Evolutionary conservation across 2,329 filamentous ascomycete genomes (phyloP).

Genomic region (Trichophyton mentagrophytes): DNA sequence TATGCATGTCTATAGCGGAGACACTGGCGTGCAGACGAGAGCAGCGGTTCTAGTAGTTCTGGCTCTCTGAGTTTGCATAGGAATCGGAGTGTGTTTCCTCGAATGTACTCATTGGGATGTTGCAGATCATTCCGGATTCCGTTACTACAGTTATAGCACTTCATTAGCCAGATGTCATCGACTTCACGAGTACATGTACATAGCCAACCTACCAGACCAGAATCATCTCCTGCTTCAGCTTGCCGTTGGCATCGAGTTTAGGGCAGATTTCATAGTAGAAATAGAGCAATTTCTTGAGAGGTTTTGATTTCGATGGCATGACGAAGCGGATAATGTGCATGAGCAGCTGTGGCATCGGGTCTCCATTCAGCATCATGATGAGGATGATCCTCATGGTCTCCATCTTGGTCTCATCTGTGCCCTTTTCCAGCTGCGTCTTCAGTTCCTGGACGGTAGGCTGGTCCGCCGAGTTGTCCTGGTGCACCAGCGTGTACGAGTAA

Average conservation of each 20-base stretch:
- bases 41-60: conserved; percentile 88
- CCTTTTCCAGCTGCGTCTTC: conserved; percentile 86
- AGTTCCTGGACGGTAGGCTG: conserved; percentile 82
- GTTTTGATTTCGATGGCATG: conserved; percentile 96
- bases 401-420: conserved; percentile 80
- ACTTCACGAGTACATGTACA: background rate
- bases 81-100: conserved; percentile 95
- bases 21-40: conserved; percentile 82
- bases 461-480: conserved; percentile 93
- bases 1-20: conserved; percentile 95
- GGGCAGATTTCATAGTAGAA: conserved; percentile 99
- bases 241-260: conserved; percentile 81
- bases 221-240: conserved; percentile 99
- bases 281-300: conserved; percentile 94
- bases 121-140: conserved; percentile 96
- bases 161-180: background rate
- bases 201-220: conserved; percentile 64
- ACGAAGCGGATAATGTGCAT: conserved; percentile 99
- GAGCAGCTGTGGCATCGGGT: conserved; percentile 84
- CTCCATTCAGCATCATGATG: conserved; percentile 95
- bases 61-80: conserved; percentile 91
- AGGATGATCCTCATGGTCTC: conserved; percentile 95
- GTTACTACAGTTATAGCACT: conserved; percentile 49
- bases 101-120: conserved; percentile 95
- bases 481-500: conserved; percentile 89